Percentiles rank a stretch among this genome's conserved stretches.
Evolutionary conservation across 1,139 yeast species (phyloP).

Genomic region (Pichia sp.): DNA sequence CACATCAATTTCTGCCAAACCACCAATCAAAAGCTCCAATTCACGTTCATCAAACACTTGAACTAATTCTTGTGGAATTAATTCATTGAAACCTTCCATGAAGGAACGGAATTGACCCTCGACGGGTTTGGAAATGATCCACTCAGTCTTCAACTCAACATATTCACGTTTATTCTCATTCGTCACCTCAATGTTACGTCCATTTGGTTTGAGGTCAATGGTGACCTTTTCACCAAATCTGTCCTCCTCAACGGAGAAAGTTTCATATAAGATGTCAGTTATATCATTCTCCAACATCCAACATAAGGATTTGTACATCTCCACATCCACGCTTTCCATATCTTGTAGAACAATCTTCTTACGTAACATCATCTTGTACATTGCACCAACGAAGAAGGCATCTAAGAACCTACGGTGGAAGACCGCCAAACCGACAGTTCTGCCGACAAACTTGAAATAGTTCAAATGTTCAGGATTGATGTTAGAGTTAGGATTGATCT

Average conservation of each 20-base stretch:
- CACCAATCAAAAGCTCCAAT: constrained; percentile 92
- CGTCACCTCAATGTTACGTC: constrained; percentile 82
- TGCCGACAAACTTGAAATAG: constrained; percentile 95
- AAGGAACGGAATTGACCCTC: constrained; percentile 95
- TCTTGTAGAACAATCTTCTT: constrained; percentile 93
- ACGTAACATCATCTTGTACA: constrained; percentile 94
- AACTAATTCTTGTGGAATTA: constrained; percentile 93
- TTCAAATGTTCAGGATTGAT: constrained; percentile 97
- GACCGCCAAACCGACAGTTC: constrained; percentile 96
- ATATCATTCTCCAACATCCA: constrained; percentile 96
- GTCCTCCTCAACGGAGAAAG: constrained; percentile 94
- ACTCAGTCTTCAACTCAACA: constrained; percentile 90
- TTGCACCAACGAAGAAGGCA: constrained; percentile 97
- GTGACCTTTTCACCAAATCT: constrained; percentile 90
- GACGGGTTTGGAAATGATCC: constrained; percentile 91
- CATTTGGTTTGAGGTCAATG: constrained; percentile 84
- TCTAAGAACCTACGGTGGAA: constrained; percentile 97
- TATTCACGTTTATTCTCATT: constrained; percentile 94
- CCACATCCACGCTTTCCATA: constrained; percentile 99
- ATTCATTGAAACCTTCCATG: constrained; percentile 93
- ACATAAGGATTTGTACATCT: constrained; percentile 85
- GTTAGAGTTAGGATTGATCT: constrained; percentile 96
- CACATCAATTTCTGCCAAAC: constrained; percentile 94
- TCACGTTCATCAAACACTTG: constrained; percentile 98
- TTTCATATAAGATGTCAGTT: constrained; percentile 74